A percentile compares a stretch with the other conserved stretches of the same genome.
Conservation (phyloP, 108 stramenopile species). For the Thalassiosira profunda region DNA sequence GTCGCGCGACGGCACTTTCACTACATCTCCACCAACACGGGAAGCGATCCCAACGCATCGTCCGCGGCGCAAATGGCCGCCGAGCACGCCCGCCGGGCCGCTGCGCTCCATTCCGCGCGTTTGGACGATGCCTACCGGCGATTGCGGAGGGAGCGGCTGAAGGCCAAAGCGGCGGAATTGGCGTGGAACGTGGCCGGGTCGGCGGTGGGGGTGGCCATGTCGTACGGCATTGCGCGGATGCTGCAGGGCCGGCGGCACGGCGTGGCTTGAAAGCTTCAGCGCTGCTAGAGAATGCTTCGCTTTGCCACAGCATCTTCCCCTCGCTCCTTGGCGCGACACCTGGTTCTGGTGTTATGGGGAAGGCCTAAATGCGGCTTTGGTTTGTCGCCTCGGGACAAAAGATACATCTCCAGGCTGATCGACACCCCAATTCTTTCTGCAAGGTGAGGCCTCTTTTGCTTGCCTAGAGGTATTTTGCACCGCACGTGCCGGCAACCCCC, state of each 20-base stretch:
- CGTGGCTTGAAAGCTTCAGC: too few relatives aligned
- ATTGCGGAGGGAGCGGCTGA: constrained; percentile 56
- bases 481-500: too few relatives aligned
- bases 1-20: constrained; percentile 83
- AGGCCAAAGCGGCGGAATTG: constrained; percentile 46
- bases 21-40: constrained; percentile 59
- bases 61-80: constrained; percentile 39
- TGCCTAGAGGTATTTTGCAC: too few relatives aligned
- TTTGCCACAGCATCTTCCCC: too few relatives aligned
- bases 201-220: constrained; percentile 48
- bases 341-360: too few relatives aligned
- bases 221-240: constrained; percentile 48
- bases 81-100: constrained; percentile 23
- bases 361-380: too few relatives aligned
- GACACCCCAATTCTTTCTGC: too few relatives aligned
- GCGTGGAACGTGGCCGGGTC: constrained; percentile 47
- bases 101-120: constrained; percentile 32
- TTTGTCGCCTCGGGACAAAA: too few relatives aligned
- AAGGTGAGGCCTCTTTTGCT: too few relatives aligned
- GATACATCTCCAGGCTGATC: too few relatives aligned
- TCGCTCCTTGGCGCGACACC: too few relatives aligned
- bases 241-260: constrained; percentile 24
- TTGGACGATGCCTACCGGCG: constrained; percentile 40
- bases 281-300: too few relatives aligned
- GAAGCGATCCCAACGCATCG: neutral